A percentile compares a stretch with the other conserved stretches of the same genome.
These are phyloP conservation scores for Tuber aestivum DNA, from an alignment of 495 filamentous ascomycete species.

Conservation along the genomic window DNA sequence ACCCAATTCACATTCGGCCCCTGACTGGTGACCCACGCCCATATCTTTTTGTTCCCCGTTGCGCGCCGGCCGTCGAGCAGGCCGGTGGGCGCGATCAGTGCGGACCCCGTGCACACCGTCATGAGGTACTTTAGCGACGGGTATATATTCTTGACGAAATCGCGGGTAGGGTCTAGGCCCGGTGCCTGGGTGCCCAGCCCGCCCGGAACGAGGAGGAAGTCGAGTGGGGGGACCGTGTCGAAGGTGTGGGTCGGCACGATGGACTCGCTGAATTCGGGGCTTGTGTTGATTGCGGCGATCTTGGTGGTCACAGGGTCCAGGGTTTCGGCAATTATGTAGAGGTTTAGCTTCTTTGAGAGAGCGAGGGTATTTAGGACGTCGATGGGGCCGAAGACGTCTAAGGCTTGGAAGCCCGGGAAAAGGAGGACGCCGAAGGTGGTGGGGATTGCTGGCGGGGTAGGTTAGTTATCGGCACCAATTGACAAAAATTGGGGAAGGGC, in stretches of 20 bases:
- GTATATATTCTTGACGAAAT: constrained; percentile 48
- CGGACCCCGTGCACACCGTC: constrained; percentile 58
- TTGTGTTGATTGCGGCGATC: constrained; percentile 16
- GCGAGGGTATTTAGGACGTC: constrained; percentile 57
- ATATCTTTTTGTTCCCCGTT: constrained; percentile 53
- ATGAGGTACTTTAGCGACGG: constrained; percentile 53
- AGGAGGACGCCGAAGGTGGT: constrained; percentile 45
- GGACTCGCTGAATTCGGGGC: constrained; percentile 45
- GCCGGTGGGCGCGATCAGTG: constrained; percentile 51
- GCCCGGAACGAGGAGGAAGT: constrained; percentile 63
- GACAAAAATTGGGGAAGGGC: not conserved
- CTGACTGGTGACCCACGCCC: constrained; percentile 45
- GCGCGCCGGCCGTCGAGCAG: constrained; percentile 56
- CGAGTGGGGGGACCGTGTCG: constrained; percentile 47
- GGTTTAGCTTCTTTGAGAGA: constrained; percentile 39
- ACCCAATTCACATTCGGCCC: constrained; percentile 55
- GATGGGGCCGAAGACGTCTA: constrained; percentile 58
- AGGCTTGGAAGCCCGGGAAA: constrained; percentile 50
- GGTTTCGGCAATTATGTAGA: constrained; percentile 53
- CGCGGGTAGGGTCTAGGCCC: constrained; percentile 44
- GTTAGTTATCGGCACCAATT: not conserved
- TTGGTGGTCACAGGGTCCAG: constrained; percentile 50
- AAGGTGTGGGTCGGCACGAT: constrained; percentile 62
- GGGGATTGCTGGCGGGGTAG: constrained; percentile 18
- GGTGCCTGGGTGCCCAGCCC: constrained; percentile 52